Evolutionary conservation across 2,329 filamentous ascomycete species (phyloP), one percentile per base, ranked within the genome.

Genomic region (Colletotrichum musae): DNA sequence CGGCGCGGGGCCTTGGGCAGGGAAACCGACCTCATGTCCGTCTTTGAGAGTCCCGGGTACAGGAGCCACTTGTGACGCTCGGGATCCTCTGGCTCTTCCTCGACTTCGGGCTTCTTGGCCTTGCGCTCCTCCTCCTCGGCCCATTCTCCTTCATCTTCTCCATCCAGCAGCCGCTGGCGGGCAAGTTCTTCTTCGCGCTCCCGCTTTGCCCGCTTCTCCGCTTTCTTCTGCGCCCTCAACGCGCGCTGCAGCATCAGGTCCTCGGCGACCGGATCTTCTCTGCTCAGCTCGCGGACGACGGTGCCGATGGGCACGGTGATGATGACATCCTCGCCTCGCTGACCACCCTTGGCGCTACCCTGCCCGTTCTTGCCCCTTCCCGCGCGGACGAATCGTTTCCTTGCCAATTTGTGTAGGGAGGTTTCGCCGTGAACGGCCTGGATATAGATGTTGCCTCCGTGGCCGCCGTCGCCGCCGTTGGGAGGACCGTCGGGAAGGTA

Each of bases 291-390:
- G 39, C 93, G 88, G 3, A 99, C 87, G 2, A 99, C 91, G 0
- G 96, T 99, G 4, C 96, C 96, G 5, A 98, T 93, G 0, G 96
- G 96, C 0, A 99, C 96, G 39, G 93, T 92, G 71, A 99, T 90
- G 75, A 98, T 84, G 5, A 98, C 80, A 79, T 99, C 96, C 15
- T 95, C 92, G 58, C 96, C 96, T 72, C 94, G 88, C 74, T 91
- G 90, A 4, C 96, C 96, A 62, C 91, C 89, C 73, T 88, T 88
- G 62, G 88, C 87, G 73, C 91, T 93, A 43, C 94, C 94, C 77
- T 93, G 91, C 0, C 94, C 94, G 75, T 93, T 91, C 78, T 87
- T 92, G n/a, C 94, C 94, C 73, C 90, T 85, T 1, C 91, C 91
- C 0, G 93, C 94, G 68, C 92, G 91, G 58, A 95, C 81, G 64